These are phyloP conservation scores for Stagonosporopsis tanaceti DNA, from an alignment of 2,329 filamentous ascomycete genomes.

Conservation along the genomic window DNA sequence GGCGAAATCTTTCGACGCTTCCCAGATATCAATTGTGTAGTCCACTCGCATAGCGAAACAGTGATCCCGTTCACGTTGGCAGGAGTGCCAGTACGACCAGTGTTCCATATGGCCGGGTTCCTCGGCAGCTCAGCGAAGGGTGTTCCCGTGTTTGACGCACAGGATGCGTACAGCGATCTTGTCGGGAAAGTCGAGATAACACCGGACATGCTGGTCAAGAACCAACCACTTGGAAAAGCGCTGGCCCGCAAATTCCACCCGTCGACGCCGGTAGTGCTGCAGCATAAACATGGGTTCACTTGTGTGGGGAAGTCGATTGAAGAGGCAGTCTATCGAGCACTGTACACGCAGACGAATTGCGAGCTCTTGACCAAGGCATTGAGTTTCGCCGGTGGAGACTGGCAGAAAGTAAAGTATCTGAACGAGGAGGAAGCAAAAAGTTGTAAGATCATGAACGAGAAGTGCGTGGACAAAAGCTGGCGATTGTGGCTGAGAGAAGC, in stretches of 20 bases:
- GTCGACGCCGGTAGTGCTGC: constrained; percentile 42
- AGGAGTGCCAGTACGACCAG: constrained; percentile 40
- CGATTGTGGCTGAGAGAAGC: constrained; percentile 53
- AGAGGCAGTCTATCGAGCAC: constrained; percentile 52
- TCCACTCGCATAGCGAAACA: constrained; percentile 52
- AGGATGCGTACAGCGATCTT: constrained; percentile 36
- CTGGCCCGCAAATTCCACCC: constrained; percentile 29
- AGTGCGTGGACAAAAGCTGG: constrained; percentile 50
- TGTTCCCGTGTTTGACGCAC: constrained; percentile 25
- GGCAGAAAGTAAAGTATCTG: constrained; percentile 38
- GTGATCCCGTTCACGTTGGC: constrained; percentile 53
- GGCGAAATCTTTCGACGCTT: constrained; percentile 50
- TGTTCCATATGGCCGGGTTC: constrained; percentile 54
- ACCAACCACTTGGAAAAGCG: constrained; percentile 27
- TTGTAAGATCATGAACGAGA: constrained; percentile 45
- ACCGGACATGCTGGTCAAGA: constrained; percentile 42
- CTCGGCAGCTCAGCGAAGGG: constrained; percentile 32
- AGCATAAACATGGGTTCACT: constrained; percentile 57
- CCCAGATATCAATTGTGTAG: constrained; percentile 49
- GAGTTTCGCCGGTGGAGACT: constrained; percentile 40
- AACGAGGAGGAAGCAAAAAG: constrained; percentile 48
- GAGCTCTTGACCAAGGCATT: constrained; percentile 46
- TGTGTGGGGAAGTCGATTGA: constrained; percentile 49
- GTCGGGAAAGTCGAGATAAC: constrained; percentile 17
- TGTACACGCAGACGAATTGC: constrained; percentile 50